A percentile compares a stretch with the other conserved stretches of the same genome.
Conservation (phyloP, 2,329 filamentous ascomycete species). For the Botrytis medusae region DNA sequence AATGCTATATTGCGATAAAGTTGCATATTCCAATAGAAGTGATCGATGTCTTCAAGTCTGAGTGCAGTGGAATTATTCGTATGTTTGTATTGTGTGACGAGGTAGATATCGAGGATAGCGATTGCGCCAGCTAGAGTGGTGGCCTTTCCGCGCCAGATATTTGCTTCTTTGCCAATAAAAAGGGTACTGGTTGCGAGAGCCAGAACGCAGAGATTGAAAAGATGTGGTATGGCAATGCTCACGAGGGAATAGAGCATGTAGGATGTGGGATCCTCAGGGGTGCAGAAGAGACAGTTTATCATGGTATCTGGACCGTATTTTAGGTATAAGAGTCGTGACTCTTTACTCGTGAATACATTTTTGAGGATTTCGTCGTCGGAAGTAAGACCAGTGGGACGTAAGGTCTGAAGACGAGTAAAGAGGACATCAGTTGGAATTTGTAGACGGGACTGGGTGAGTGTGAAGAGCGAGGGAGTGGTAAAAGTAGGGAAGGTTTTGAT, state of each 20-base stretch:
- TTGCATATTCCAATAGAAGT: conserved; percentile 69
- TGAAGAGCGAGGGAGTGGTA: conserved; percentile 79
- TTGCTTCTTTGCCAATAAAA: conserved; percentile 62
- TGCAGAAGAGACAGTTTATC: conserved; percentile 79
- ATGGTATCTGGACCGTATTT: conserved; percentile 76
- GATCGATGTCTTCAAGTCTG: conserved; percentile 63
- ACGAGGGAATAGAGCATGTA: conserved; percentile 84
- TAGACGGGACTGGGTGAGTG: conserved; percentile 73
- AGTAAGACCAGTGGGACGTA: conserved; percentile 55
- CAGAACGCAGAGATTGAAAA: conserved; percentile 71
- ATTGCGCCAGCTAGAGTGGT: conserved; percentile 61
- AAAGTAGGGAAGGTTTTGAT: conserved; percentile 65
- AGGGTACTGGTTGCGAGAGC: conserved; percentile 71
- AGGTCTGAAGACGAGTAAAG: conserved; percentile 68
- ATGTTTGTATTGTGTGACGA: conserved; percentile 64
- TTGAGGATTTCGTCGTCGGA: conserved; percentile 63
- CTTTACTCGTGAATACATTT: conserved; percentile 65
- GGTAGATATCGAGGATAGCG: conserved; percentile 64
- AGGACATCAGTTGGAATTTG: conserved; percentile 83
- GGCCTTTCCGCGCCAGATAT: conserved; percentile 69
- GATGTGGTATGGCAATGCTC: conserved; percentile 70
- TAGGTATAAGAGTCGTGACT: conserved; percentile 78
- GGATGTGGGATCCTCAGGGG: conserved; percentile 62
- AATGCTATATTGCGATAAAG: conserved; percentile 63
- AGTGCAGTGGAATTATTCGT: conserved; percentile 62